These are phyloP conservation scores for Giardia duodenalis DNA, from an alignment of 208 protist species.

Conservation along the genomic window DNA sequence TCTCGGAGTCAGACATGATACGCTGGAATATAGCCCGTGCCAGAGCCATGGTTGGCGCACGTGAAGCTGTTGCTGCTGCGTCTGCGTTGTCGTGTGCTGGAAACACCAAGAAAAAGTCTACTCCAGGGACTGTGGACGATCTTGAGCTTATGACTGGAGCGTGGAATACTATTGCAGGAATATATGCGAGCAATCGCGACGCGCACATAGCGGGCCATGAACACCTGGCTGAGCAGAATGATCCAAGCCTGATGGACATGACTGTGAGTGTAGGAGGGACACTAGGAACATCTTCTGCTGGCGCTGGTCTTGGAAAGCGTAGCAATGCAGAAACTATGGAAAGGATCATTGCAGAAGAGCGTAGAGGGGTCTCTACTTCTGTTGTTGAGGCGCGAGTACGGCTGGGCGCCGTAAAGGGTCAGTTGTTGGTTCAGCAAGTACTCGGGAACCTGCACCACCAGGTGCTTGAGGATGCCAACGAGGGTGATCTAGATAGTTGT, in stretches of 20 bases:
- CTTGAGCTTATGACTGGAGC: background rate
- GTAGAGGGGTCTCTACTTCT: background rate
- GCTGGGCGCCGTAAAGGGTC: background rate
- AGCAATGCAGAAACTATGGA: background rate
- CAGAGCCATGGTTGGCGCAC: background rate
- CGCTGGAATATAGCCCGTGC: background rate
- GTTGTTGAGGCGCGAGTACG: background rate
- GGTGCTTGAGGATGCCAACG: background rate
- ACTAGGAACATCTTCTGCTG: too few relatives aligned
- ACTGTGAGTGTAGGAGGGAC: too few relatives aligned
- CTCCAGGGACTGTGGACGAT: background rate
- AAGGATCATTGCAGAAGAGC: background rate
- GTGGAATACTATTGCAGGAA: background rate
- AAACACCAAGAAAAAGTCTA: too few relatives aligned
- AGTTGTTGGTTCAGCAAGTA: background rate
- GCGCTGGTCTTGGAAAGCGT: too few relatives aligned
- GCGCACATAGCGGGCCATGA: background rate
- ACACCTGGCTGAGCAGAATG: too few relatives aligned
- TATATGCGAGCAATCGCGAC: background rate
- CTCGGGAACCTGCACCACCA: background rate
- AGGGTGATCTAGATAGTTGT: background rate
- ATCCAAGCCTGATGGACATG: too few relatives aligned
- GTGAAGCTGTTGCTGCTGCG: background rate
- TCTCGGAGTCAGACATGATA: background rate
- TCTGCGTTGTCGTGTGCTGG: background rate